A percentile compares a stretch with the other conserved stretches of the same genome.
Evolutionary conservation across 495 filamentous ascomycete species (phyloP).

Genomic region (Penicillium daleae): DNA sequence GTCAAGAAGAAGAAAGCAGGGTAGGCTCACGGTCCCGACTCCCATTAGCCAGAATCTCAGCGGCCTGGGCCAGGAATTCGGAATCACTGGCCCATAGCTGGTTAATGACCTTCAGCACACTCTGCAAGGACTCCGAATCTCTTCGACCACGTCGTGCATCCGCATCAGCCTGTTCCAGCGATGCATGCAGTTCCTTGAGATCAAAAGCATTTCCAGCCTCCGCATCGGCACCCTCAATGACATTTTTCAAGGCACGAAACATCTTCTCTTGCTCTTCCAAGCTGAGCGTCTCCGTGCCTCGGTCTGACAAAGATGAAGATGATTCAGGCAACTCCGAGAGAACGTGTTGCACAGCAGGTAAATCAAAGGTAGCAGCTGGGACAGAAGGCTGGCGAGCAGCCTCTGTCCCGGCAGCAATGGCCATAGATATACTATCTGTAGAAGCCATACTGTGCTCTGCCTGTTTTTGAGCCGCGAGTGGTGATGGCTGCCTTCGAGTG

Average conservation of each 20-base stretch:
- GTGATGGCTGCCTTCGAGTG: conserved; percentile 11
- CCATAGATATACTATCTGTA: conserved; percentile 22
- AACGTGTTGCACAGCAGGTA: conserved; percentile 32
- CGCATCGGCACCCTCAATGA: conserved; percentile 29
- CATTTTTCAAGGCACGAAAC: conserved; percentile 30
- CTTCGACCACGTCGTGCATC: conserved; percentile 25
- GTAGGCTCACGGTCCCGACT: conserved; percentile 67
- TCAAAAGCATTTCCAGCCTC: conserved; percentile 26
- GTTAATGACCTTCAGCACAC: conserved; percentile 31
- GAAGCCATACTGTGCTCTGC: conserved; percentile 18
- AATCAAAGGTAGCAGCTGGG: conserved; percentile 20
- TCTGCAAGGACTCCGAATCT: conserved; percentile 29
- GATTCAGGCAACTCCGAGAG: conserved; percentile 29
- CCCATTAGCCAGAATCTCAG: conserved; percentile 64
- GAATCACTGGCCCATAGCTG: conserved; percentile 45
- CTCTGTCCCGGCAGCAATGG: conserved; percentile 9
- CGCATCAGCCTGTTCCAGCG: conserved; percentile 33
- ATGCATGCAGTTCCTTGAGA: conserved; percentile 30
- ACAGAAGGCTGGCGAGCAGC: conserved; percentile 11
- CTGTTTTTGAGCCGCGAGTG: background rate
- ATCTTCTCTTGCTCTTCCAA: conserved; percentile 34
- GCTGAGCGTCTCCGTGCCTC: conserved; percentile 16
- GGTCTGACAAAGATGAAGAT: conserved; percentile 23
- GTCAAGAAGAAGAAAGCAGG: background rate
- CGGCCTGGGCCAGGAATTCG: conserved; percentile 50